Conservation (phyloP, 495 filamentous ascomycete genomes). For the Penicillium flavigenum region DNA sequence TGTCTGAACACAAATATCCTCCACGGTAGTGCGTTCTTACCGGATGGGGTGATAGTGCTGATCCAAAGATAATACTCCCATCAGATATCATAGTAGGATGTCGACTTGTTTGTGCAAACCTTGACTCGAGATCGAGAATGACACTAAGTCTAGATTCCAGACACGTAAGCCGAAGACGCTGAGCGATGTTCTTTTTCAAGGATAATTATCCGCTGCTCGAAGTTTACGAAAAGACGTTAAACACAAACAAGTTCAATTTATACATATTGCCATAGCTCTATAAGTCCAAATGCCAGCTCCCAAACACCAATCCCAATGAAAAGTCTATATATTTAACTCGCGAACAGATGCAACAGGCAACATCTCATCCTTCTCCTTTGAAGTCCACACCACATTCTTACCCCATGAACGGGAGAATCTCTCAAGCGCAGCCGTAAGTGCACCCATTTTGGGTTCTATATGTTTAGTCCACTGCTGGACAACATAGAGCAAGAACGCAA, state of each 20-base stretch:
- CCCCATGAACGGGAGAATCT: slow-evolving; percentile 16
- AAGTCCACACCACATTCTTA: slow-evolving; percentile 5
- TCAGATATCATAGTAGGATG: no score
- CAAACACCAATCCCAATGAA: background rate
- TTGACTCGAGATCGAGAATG: no score
- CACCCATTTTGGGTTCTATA: slow-evolving; percentile 14
- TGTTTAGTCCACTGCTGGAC: slow-evolving; percentile 10
- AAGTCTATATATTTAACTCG: background rate
- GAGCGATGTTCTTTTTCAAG: slow-evolving; percentile 48
- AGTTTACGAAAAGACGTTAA: background rate
- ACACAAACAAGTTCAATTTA: background rate
- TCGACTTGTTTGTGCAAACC: no score
- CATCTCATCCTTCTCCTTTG: background rate
- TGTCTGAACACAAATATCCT: background rate
- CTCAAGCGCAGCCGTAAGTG: slow-evolving; percentile 9
- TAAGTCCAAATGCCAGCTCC: background rate
- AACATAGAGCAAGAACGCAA: slow-evolving; percentile 11
- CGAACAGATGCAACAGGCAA: background rate
- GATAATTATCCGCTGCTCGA: slow-evolving; percentile 12
- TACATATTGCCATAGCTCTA: background rate
- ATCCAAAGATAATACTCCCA: no score
- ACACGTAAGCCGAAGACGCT: slow-evolving; percentile 20
- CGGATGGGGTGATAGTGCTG: background rate
- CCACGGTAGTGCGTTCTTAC: background rate
- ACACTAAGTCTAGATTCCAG: slow-evolving; percentile 29